Evolutionary conservation across 192 early-diverging fungal genomes (phyloP).

Genomic region (Funneliformis mosseae): DNA sequence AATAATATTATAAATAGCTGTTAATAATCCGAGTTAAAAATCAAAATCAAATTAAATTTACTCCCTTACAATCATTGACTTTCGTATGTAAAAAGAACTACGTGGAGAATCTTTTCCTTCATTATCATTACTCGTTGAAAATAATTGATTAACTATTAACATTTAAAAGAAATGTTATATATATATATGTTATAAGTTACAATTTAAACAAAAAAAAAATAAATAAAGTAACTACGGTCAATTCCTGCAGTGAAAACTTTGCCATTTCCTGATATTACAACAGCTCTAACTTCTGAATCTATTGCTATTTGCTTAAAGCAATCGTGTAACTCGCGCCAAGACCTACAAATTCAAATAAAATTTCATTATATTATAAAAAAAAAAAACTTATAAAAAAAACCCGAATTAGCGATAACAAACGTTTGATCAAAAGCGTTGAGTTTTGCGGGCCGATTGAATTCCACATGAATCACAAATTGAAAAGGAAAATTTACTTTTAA

Average conservation of each 20-base stretch:
- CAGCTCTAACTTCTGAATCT: conserved; percentile 72
- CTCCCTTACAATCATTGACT: conserved; percentile 38
- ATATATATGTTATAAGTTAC: neutral
- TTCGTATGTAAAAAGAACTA: conserved; percentile 42
- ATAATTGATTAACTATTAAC: neutral
- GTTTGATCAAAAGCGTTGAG: conserved; percentile 79
- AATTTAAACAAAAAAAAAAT: neutral
- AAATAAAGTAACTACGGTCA: conserved; percentile 62
- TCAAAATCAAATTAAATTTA: neutral
- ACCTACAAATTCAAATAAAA: conserved; percentile 38
- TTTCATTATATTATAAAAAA: neutral
- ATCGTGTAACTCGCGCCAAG: conserved; percentile 66
- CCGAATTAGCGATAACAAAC: conserved; percentile 45
- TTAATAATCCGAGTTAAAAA: neutral
- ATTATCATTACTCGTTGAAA: neutral
- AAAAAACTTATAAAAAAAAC: conserved; percentile 26
- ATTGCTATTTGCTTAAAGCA: conserved; percentile 60
- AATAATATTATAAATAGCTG: neutral
- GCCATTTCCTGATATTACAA: conserved; percentile 77
- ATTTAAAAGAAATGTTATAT: neutral
- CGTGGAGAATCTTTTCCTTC: conserved; percentile 38
- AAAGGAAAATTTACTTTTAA: conserved; percentile 60
- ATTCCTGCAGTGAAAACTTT: conserved; percentile 90
- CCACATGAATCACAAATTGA: conserved; percentile 74
- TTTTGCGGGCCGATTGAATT: conserved; percentile 80